phyloP scores from a whole-genome alignment of 1,284 basidiomycete species.

The Cryptococcus sp. region DNA sequence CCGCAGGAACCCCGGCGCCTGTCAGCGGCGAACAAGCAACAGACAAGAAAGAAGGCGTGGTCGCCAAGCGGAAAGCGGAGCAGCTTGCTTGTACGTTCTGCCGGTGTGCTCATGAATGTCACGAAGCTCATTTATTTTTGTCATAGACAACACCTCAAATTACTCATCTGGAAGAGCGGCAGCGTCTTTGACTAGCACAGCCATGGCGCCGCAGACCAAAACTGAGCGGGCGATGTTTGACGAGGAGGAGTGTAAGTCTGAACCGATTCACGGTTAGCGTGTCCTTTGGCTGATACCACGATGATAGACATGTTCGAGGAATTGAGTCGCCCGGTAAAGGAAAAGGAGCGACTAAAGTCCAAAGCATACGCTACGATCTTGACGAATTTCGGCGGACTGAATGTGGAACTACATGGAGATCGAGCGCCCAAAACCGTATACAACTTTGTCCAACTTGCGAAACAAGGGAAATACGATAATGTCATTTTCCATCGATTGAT shows the following conservation, averaged over 20 bases:
- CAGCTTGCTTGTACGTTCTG: slow-evolving; percentile 41
- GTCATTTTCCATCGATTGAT: slow-evolving; percentile 83
- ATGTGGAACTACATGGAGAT: slow-evolving; percentile 75
- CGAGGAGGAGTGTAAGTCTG: slow-evolving; percentile 64
- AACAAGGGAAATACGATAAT: slow-evolving; percentile 84
- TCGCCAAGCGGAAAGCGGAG: slow-evolving; percentile 44
- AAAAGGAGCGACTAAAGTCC: slow-evolving; percentile 84
- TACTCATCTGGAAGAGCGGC: slow-evolving; percentile 88
- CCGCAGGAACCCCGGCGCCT: slow-evolving; percentile 18
- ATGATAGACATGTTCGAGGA: slow-evolving; percentile 79
- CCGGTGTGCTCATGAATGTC: too few relatives aligned
- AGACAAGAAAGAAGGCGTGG: slow-evolving; percentile 47
- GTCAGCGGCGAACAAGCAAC: slow-evolving; percentile 7
- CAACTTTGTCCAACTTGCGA: slow-evolving; percentile 91
- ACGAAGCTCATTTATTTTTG: neutral
- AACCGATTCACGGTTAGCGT: neutral
- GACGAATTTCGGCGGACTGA: slow-evolving; percentile 85
- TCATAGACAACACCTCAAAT: slow-evolving; percentile 81
- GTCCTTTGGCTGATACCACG: neutral
- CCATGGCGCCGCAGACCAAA: slow-evolving; percentile 74
- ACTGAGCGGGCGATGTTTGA: slow-evolving; percentile 85
- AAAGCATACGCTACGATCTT: slow-evolving; percentile 87
- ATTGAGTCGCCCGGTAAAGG: slow-evolving; percentile 77
- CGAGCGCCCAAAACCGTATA: slow-evolving; percentile 97
- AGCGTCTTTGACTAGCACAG: slow-evolving; percentile 90